Base-by-base conservation (phyloP, 352 stramenopile species). In the Plasmopara muralis region DNA sequence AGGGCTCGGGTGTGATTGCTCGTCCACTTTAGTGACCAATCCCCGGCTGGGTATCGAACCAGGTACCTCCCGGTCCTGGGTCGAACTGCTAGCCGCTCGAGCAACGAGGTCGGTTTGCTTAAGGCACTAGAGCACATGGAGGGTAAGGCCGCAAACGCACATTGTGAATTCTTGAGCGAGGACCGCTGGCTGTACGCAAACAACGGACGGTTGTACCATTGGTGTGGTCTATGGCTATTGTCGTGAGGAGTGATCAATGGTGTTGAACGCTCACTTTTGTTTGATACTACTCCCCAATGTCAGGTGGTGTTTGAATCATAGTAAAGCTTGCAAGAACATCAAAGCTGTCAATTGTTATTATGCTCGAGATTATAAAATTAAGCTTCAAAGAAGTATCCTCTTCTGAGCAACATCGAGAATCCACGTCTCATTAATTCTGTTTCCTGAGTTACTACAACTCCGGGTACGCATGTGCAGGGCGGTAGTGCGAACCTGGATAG, bases 121-220 rank as follows among this genome's bases (percentile, higher is more conserved):
- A 89, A 58, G 72, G 72, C 15, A 72, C 68, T 16, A 47, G 50
- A 9, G 44, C 64, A 18, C 76, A 74, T 9, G 20, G 1, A 71
- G 75, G 44, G 63, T 85, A 9, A 69, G 63, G 25, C 77, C 81
- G 10, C 77, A 91, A 64, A 82, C 74, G 1, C 81, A 91, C 62
- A 55, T 86, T 25, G 76, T 87, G 35, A 89, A 91, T 51, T 76
- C 67, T 38, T 75, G 81, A 39, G 88, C 76, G 10, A 86, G 89
- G 30, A 53, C 8, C 33, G 66, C 12, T 87, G 72, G 74, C 57
- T 49, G 48, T 82, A 68, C 52, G 74, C 62, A 20, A 74, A 68
- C 62, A 87, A 82, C 52, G 72, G 58, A 14, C 64, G 68, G 9
- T 66, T 16, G 75, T 89, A 40, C 57, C 60, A 50, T 75, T 12